Base-by-base conservation (phyloP, 2,329 filamentous ascomycete species). In the Paracoccidioides brasiliensis region DNA sequence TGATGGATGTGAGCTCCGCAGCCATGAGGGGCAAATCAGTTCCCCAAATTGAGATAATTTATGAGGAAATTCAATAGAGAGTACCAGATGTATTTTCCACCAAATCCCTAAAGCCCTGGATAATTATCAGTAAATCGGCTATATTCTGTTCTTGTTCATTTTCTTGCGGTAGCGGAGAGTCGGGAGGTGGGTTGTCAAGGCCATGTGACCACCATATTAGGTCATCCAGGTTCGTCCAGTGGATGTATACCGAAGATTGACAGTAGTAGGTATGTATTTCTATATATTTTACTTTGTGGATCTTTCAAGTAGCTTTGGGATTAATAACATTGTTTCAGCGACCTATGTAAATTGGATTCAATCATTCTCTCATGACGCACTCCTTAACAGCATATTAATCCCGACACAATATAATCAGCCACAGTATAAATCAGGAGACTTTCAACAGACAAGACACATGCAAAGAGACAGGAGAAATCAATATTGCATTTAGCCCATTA, bases 1-100 rank as follows among this genome's bases (percentile, higher is more conserved):
- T 75, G 37, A 70, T 76, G 12, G 72, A 72, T 0, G 70, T 73
- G 37, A 74, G 65, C 58, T 76, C 73, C 37, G 68, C 71, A 53
- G 71, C 69, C 70, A 73, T 73, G 53, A 49, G 43, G 53, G 37
- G 53, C 53, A 37, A n/a, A 28, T 14, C 10, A 12, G 33, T 53
- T 14, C 28, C 9, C 28, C 30, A n/a, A 1, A 15, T 15, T 22
- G 28, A 38, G 22, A 38, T 12, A 4, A 28, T 28, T 49, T 42
- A 7, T 15, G 9, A 9, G 9, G 22, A 32, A 22, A 41, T 52
- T 42, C 38, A 52, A 15, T 28, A 15, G 28, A n/a, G 12, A 41
- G 3, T 33, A 7, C 22, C 32, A 15, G 32, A 9, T 4, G 7
- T 38, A 22, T 3, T n/a, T 22, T 49, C 14, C 5, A 8, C 12